Percentiles rank a stretch among this genome's conserved stretches.
Evolutionary conservation across 192 early-diverging fungal genomes (phyloP).

Genomic region (Entomortierella lignicola): DNA sequence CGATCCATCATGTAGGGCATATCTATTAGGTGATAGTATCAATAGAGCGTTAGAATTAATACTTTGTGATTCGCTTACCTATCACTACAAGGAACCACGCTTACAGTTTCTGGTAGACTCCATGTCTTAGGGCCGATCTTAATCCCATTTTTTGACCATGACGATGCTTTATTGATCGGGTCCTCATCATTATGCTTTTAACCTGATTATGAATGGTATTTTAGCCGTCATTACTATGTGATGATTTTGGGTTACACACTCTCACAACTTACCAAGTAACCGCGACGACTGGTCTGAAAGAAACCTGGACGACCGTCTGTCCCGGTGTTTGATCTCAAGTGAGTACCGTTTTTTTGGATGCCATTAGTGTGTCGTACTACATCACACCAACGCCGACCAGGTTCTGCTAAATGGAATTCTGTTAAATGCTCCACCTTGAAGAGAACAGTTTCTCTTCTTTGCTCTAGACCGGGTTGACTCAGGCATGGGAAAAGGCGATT

Average conservation of each 20-base stretch:
- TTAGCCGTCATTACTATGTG: no score
- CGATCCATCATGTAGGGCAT: conserved; percentile 69
- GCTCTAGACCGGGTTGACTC: conserved; percentile 37
- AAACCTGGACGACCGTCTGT: conserved; percentile 41
- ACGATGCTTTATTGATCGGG: conserved; percentile 13
- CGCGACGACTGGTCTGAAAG: conserved; percentile 40
- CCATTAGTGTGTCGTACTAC: conserved; percentile 26
- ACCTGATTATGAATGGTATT: conserved; percentile 12
- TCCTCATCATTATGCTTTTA: conserved; percentile 43
- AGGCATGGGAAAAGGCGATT: conserved; percentile 22
- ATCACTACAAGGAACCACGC: neutral
- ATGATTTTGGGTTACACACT: no score
- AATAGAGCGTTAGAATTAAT: neutral
- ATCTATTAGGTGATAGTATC: conserved; percentile 8
- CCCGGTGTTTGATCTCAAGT: conserved; percentile 19
- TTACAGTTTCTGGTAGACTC: conserved; percentile 35
- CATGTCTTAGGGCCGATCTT: conserved; percentile 25
- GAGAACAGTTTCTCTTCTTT: conserved; percentile 30
- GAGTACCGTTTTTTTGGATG: neutral
- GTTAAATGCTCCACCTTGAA: conserved; percentile 26
- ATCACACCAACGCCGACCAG: conserved; percentile 40
- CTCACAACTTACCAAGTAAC: conserved; percentile 31
- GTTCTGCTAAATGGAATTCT: conserved; percentile 43
- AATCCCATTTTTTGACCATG: conserved; percentile 33
- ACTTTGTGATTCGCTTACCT: neutral